A percentile compares a stretch with the other conserved stretches of the same genome.
phyloP scores from a whole-genome alignment of 2,329 filamentous ascomycete species.

The Paecilomyces sp. region DNA sequence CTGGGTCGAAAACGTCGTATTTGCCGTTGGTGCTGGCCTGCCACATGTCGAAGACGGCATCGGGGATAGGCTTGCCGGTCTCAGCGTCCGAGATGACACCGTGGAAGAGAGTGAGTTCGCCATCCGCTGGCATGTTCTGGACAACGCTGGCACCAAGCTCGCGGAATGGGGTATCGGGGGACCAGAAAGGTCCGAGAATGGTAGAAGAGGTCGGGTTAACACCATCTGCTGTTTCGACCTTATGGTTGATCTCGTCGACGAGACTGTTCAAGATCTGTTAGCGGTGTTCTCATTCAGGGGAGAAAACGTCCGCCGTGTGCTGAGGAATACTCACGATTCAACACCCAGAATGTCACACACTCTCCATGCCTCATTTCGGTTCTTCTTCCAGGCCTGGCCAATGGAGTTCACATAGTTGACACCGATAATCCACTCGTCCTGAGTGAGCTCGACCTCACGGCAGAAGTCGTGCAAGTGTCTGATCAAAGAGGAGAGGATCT shows the following conservation, averaged over 20 bases:
- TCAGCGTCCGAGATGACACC: conserved; percentile 58
- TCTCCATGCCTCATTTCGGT: conserved; percentile 67
- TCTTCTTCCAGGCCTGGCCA: conserved; percentile 60
- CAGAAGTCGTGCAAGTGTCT: conserved; percentile 71
- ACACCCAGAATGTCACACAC: conserved; percentile 68
- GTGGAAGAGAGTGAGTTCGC: conserved; percentile 60
- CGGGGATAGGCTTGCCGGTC: conserved; percentile 59
- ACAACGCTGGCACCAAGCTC: conserved; percentile 61
- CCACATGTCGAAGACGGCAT: conserved; percentile 71
- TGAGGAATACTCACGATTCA: conserved; percentile 44
- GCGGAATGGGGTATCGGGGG: conserved; percentile 65
- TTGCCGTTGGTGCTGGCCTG: conserved; percentile 68
- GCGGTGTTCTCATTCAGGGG: background rate
- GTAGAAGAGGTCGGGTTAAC: conserved; percentile 64
- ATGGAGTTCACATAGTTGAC: conserved; percentile 70
- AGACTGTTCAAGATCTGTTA: conserved; percentile 30
- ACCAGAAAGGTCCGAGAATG: conserved; percentile 75
- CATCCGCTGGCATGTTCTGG: conserved; percentile 50
- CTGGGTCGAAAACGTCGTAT: conserved; percentile 69
- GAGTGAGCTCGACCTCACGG: conserved; percentile 68
- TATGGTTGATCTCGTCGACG: conserved; percentile 75
- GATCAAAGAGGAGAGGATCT: conserved; percentile 59
- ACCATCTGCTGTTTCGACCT: conserved; percentile 53
- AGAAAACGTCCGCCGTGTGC: background rate
- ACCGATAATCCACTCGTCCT: conserved; percentile 69